phyloP scores from a whole-genome alignment of 345 rosid species.

The Syzygium aromaticum region DNA sequence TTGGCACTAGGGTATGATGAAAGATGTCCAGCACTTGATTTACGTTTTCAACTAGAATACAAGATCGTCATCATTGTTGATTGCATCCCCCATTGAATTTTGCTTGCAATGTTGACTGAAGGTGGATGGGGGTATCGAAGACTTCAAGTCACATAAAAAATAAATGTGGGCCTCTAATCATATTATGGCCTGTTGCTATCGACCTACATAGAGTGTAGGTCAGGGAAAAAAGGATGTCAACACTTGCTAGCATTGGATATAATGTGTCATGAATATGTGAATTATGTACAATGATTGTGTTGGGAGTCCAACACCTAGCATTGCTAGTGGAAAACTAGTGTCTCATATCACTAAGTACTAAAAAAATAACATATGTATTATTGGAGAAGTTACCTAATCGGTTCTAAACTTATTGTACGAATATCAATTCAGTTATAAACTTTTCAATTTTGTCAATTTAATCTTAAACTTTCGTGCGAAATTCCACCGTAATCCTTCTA shows the following conservation, averaged over 20 bases:
- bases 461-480: neutral
- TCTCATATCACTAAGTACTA: neutral
- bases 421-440: fast-evolving
- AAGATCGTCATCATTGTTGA: neutral
- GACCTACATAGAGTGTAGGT: neutral
- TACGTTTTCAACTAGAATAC: neutral
- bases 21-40: neutral
- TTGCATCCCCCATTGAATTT: neutral
- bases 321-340: neutral
- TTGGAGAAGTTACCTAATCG: neutral
- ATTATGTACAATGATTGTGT: neutral
- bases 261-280: neutral
- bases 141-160: neutral
- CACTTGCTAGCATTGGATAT: neutral
- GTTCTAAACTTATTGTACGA: fast-evolving
- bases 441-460: neutral
- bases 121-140: neutral
- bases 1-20: neutral
- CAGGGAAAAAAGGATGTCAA: neutral
- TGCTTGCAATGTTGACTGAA: neutral
- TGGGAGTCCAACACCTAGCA: neutral
- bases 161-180: neutral
- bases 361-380: neutral
- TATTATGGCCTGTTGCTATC: neutral
- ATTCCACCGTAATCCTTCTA: neutral